These are phyloP conservation scores for Melaleuca quinquenervia DNA, from an alignment of 345 rosid species.

Conservation along the genomic window DNA sequence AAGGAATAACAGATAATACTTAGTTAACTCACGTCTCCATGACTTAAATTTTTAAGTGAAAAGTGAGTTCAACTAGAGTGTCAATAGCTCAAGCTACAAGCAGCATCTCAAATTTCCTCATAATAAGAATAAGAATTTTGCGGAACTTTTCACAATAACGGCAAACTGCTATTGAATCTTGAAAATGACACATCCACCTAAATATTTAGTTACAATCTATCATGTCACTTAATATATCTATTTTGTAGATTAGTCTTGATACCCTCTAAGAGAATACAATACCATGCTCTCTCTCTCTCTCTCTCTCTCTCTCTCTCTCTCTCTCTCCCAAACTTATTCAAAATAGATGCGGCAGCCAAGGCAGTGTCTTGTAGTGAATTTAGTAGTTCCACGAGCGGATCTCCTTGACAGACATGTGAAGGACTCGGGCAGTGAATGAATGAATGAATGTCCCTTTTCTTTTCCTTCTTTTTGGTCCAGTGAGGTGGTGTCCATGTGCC, in stretches of 20 bases:
- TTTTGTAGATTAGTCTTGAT: not conserved
- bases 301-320: not conserved
- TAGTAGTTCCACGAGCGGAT: constrained; percentile 14
- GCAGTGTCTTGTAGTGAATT: constrained; percentile 27
- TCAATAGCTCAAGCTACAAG: not conserved
- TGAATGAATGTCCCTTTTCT: constrained; percentile 5
- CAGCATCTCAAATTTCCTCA: not conserved
- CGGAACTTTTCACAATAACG: not conserved
- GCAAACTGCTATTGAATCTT: not conserved
- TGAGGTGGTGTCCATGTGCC: constrained; percentile 43
- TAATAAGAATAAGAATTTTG: not conserved
- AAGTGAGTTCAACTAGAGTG: not conserved
- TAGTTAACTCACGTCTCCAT: not conserved
- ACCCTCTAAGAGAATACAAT: not conserved
- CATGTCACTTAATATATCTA: not conserved
- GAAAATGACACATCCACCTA: not conserved
- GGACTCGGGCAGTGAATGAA: constrained; percentile 7
- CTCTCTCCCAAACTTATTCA: not conserved
- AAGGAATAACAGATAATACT: not conserved
- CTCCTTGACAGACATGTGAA: constrained; percentile 57
- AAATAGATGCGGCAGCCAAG: not conserved
- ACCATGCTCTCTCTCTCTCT: not conserved
- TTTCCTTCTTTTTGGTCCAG: constrained; percentile 14
- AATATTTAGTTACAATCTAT: not conserved
- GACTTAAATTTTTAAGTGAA: not conserved